Conservation (phyloP, 176 grass and related monocot genomes). For the Triticum aestivum region IWGSC_CS_RefSeq_v2.1 NC_057810.1:286529351-286529850, state of each 20-base stretch:
- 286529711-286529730: no score
- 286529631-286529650: no score
- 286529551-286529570: background rate
- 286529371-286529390: background rate
- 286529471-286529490: background rate
- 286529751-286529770: no score
- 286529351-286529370: slow-evolving; percentile 5
- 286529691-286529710: no score
- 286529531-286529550: background rate
- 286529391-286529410: background rate
- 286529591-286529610: background rate
- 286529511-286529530: slow-evolving; percentile 1
- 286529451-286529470: background rate
- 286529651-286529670: no score
- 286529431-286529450: background rate
- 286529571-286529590: background rate
- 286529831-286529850: no score
- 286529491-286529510: background rate
- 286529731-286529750: no score
- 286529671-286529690: no score
- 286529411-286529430: slow-evolving; percentile 5
- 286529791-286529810: no score
- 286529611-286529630: background rate
- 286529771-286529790: no score
- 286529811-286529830: no score